Evolutionary conservation across 139 green algal genomes (phyloP), one percentile per base, ranked within the genome.

Genomic region (Spirogloea muscicola): DNA sequence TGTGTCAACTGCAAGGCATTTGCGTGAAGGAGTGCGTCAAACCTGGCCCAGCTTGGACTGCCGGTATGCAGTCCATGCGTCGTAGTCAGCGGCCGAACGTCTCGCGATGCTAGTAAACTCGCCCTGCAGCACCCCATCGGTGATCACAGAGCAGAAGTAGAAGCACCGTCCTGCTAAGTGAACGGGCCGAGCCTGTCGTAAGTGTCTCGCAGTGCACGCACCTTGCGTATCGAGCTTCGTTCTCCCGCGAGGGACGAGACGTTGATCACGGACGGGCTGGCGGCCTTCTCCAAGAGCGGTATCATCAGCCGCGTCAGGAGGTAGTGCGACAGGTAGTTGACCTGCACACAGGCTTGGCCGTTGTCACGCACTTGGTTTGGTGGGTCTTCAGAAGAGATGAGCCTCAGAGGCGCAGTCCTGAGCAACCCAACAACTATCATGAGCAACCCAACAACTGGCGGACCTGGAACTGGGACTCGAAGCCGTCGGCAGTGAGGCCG

Each of bases 381-480:
- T n/a, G n/a, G n/a, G n/a, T n/a, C n/a, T n/a, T n/a, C n/a, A n/a
- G n/a, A n/a, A n/a, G n/a, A n/a, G n/a, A n/a, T n/a, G n/a, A n/a
- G n/a, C n/a, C n/a, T n/a, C n/a, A n/a, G n/a, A n/a, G n/a, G n/a
- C n/a, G n/a, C n/a, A n/a, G n/a, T n/a, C n/a, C n/a, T n/a, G n/a
- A n/a, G n/a, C n/a, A n/a, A n/a, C n/a, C n/a, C n/a, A n/a, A n/a
- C n/a, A n/a, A n/a, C n/a, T n/a, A n/a, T n/a, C n/a, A n/a, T n/a
- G n/a, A n/a, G n/a, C n/a, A n/a, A n/a, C n/a, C n/a, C n/a, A n/a
- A n/a, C n/a, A n/a, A n/a, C n/a, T n/a, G n/a, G n/a, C 49, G 9
- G 3, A 72, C 62, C 52, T 76, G 67, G 49, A 76, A 76, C 38
- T 76, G 67, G 3, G 67, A 76, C 41, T 76, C 67, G 41, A 76